A percentile compares a stretch with the other conserved stretches of the same genome.
phyloP scores from a whole-genome alignment of 2,329 filamentous ascomycete species.

The Penicillium psychrosexuale region DNA sequence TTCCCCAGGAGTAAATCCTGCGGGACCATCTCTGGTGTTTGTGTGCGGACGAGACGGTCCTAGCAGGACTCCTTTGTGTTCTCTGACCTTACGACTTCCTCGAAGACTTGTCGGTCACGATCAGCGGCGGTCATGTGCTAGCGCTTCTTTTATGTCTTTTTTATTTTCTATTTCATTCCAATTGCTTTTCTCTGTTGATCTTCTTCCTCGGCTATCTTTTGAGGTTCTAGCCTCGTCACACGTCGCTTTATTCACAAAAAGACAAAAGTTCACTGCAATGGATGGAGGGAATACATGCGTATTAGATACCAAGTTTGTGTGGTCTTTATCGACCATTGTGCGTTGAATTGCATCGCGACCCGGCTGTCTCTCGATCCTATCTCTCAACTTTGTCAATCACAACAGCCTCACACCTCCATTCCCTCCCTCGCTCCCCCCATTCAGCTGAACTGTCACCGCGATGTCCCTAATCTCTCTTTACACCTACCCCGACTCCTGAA shows the following conservation, averaged over 20 bases:
- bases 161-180: constrained; percentile 14
- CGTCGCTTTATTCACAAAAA: constrained; percentile 21
- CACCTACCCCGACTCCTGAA: not conserved
- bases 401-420: constrained; percentile 1
- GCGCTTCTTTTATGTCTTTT: constrained; percentile 23
- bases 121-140: constrained; percentile 30
- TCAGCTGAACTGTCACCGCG: constrained; percentile 4
- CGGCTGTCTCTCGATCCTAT: constrained; percentile 11
- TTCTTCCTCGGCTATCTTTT: not conserved
- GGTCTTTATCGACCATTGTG: constrained; percentile 16
- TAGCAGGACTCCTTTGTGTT: constrained; percentile 19
- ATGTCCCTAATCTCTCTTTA: constrained; percentile 4
- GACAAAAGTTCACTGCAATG: constrained; percentile 27
- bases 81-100: constrained; percentile 27
- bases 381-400: constrained; percentile 7
- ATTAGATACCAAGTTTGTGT: constrained; percentile 25
- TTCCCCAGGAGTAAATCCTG: constrained; percentile 54
- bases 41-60: constrained; percentile 19
- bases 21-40: constrained; percentile 8
- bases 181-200: constrained; percentile 4
- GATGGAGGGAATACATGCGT: constrained; percentile 18
- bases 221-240: constrained; percentile 2
- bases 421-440: not conserved
- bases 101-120: constrained; percentile 30
- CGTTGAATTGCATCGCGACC: constrained; percentile 21